Evolutionary conservation across 78 protist genomes (phyloP), one percentile per base, ranked within the genome.

Genomic region (Emiliania huxleyi): DNA sequence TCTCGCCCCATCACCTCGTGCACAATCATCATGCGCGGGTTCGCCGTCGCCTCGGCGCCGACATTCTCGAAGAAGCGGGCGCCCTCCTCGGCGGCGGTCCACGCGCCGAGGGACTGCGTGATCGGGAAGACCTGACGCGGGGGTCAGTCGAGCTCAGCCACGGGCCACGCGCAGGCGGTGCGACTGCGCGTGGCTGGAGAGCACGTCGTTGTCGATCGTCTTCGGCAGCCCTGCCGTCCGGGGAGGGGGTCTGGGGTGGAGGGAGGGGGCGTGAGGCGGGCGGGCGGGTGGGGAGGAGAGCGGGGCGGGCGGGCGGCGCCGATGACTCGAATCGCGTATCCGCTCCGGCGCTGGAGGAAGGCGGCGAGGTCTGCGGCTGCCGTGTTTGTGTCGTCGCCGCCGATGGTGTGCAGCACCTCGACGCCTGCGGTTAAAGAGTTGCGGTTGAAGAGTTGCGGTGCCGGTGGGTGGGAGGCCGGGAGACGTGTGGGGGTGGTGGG

Each of bases 1-100:
- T 93, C 56, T 18, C 94, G 91, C 37, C 94, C 94, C 94, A 93
- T 93, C 38, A 93, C 94, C 92, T 93, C 94, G 89, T 93, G 94
- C 43, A 93, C 92, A 71, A 93, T 93, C 56, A 93, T 35, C 85
- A 75, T 75, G 45, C 45, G 43, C 43, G 94, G 94, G 91, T 92
- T 92, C 3, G 94, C 90, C 29, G 62, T 37, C 84, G 37, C 26
- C 71, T 92, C 94, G 33, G 44, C 35, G 94, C 49, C 94, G 21
- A 91, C 48, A 49, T 71, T 77, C 48, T 33, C 69, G 62, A 92
- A 83, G 91, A 83, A 92, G n/a, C 0, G 1, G 44, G 52, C 90
- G 88, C 94, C 94, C 35, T 91, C 42, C 56, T 91, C 84, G 69
- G 94, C 91, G 25, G 94, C 91, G 11, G 94, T 81, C 38, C 25